phyloP scores from a whole-genome alignment of 352 stramenopile genomes.

The Phytophthora lateralis region DNA sequence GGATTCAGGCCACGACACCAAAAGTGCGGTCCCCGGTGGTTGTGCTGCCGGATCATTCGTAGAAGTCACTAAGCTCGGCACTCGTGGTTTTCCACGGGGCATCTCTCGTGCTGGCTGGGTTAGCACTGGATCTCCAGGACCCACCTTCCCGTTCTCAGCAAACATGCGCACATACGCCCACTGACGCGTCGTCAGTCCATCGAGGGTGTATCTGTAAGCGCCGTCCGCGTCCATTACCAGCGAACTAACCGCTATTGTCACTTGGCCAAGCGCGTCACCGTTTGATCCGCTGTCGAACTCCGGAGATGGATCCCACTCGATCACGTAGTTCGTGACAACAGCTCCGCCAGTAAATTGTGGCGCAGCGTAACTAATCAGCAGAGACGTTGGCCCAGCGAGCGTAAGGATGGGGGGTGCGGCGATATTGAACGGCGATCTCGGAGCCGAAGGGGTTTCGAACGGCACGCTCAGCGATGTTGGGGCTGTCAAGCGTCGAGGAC shows the following conservation, averaged over 20 bases:
- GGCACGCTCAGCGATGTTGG: constrained; percentile 65
- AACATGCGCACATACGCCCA: constrained; percentile 78
- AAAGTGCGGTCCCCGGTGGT: constrained; percentile 51
- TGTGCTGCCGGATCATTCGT: constrained; percentile 40
- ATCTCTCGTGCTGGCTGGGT: constrained; percentile 66
- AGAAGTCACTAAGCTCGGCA: constrained; percentile 38
- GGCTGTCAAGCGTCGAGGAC: constrained; percentile 58
- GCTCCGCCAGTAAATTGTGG: constrained; percentile 89
- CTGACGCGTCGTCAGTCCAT: constrained; percentile 45
- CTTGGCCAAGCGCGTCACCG: constrained; percentile 57
- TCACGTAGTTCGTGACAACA: constrained; percentile 85
- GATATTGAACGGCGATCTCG: constrained; percentile 71
- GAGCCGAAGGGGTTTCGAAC: constrained; percentile 57
- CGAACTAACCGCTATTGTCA: constrained; percentile 29
- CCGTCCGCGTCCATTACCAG: constrained; percentile 28
- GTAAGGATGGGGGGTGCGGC: constrained; percentile 64
- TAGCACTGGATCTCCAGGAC: constrained; percentile 41
- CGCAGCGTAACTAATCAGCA: constrained; percentile 81
- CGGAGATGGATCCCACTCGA: constrained; percentile 89
- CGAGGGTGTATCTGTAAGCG: constrained; percentile 52
- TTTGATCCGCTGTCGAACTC: constrained; percentile 77
- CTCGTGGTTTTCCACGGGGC: constrained; percentile 60
- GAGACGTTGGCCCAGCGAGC: constrained; percentile 64
- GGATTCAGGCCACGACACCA: constrained; percentile 58
- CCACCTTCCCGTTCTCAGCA: constrained; percentile 64